phyloP scores from a whole-genome alignment of 2,329 filamentous ascomycete species.

The Ophiocordyceps robertsii region DNA sequence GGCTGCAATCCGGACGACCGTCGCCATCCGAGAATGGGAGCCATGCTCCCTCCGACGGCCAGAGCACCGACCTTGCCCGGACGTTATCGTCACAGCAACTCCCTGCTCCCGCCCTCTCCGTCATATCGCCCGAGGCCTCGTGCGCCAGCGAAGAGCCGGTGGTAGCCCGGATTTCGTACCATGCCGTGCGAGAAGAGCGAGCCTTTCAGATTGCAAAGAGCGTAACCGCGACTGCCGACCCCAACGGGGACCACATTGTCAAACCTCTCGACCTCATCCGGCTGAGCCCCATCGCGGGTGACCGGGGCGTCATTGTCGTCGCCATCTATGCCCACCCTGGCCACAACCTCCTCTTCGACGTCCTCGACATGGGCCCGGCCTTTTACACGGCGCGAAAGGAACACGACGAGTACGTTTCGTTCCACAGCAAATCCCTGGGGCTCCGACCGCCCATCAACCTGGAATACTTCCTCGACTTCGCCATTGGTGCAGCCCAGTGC shows the following conservation, averaged over 20 bases:
- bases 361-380: conserved; percentile 67
- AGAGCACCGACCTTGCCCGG: conserved; percentile 20
- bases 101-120: conserved; percentile 18
- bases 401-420: conserved; percentile 34
- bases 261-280: conserved; percentile 69
- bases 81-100: conserved; percentile 5
- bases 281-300: conserved; percentile 52
- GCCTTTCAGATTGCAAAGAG: conserved; percentile 73
- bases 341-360: conserved; percentile 53
- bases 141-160: conserved; percentile 50
- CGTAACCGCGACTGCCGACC: conserved; percentile 58
- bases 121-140: conserved; percentile 28
- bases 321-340: conserved; percentile 73
- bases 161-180: conserved; percentile 69
- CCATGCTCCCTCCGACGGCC: conserved; percentile 14
- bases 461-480: conserved; percentile 74
- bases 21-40: conserved; percentile 24
- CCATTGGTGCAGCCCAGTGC: conserved; percentile 75
- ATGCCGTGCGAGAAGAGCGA: conserved; percentile 72
- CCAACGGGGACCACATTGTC: conserved; percentile 61
- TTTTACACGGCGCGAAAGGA: conserved; percentile 46
- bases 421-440: conserved; percentile 26
- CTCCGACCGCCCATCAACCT: conserved; percentile 53
- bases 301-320: conserved; percentile 59
- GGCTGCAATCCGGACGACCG: conserved; percentile 27